Percentiles rank a stretch among this genome's conserved stretches.
phyloP scores from a whole-genome alignment of 805 yeast species.

The Saturnispora bothae region DNA sequence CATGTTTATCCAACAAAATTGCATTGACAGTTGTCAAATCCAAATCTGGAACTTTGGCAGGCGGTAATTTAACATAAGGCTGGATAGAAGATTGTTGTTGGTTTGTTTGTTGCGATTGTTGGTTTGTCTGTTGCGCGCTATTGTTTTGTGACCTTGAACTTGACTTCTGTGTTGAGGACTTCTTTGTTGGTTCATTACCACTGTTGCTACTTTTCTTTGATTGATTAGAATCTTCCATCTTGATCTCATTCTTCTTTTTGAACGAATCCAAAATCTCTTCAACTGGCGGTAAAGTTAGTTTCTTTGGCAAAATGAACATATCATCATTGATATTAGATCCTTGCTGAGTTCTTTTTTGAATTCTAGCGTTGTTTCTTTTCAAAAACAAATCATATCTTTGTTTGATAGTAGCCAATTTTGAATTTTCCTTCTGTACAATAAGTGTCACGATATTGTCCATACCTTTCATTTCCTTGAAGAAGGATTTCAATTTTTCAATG shows the following conservation, averaged over 20 bases:
- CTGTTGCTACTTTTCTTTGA: background rate
- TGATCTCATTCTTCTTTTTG: slow-evolving; percentile 11
- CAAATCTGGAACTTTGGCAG: slow-evolving; percentile 88
- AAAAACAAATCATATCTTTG: slow-evolving; percentile 52
- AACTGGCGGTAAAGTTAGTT: slow-evolving; percentile 29
- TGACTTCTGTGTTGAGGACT: background rate
- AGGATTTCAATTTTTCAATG: slow-evolving; percentile 65
- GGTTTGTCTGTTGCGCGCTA: slow-evolving; percentile 3
- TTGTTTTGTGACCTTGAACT: background rate
- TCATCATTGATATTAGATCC: slow-evolving; percentile 80
- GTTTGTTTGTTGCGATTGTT: slow-evolving; percentile 5
- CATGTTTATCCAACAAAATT: slow-evolving; percentile 63
- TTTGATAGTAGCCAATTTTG: slow-evolving; percentile 61
- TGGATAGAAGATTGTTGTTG: slow-evolving; percentile 34
- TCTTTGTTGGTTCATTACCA: background rate
- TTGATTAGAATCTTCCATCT: slow-evolving; percentile 1
- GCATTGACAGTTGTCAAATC: slow-evolving; percentile 75
- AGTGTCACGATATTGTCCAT: slow-evolving; percentile 60
- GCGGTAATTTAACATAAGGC: slow-evolving; percentile 79
- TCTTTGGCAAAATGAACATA: slow-evolving; percentile 66
- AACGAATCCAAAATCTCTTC: slow-evolving; percentile 10
- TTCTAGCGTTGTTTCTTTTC: slow-evolving; percentile 24
- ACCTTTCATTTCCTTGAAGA: slow-evolving; percentile 66
- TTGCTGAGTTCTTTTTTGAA: slow-evolving; percentile 52
- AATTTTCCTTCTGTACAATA: slow-evolving; percentile 65